Percentiles rank a stretch among this genome's conserved stretches.
phyloP scores from a whole-genome alignment of 768 basidiomycete genomes.

The Daedaleopsis sinensis region DNA sequence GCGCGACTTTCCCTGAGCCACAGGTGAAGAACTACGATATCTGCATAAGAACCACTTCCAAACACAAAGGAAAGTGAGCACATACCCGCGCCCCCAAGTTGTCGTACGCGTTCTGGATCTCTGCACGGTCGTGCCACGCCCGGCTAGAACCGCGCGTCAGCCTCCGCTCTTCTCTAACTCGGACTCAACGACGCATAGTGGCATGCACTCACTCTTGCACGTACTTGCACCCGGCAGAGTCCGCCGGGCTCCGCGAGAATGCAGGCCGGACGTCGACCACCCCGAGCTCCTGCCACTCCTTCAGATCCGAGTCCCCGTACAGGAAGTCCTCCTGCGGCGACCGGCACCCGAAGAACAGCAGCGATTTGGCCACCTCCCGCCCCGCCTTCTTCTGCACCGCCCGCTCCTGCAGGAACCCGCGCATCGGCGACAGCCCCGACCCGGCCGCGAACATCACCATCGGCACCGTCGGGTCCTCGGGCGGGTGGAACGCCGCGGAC shows the following conservation, averaged over 20 bases:
- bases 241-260: conserved; percentile 32
- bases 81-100: conserved; percentile 38
- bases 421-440: conserved; percentile 51
- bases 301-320: conserved; percentile 45
- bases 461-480: conserved; percentile 41
- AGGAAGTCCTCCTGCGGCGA: conserved; percentile 45
- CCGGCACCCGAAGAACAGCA: conserved; percentile 53
- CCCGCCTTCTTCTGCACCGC: conserved; percentile 47
- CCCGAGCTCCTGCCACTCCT: conserved; percentile 44
- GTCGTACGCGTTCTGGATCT: conserved; percentile 35
- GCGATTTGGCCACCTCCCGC: conserved; percentile 41
- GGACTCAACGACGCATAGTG: neutral
- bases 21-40: conserved; percentile 45
- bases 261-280: conserved; percentile 49
- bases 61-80: neutral
- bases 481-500: conserved; percentile 45
- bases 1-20: conserved; percentile 42
- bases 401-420: conserved; percentile 55
- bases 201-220: conserved; percentile 32
- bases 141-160: conserved; percentile 33
- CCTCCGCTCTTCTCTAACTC: too few species aligned
- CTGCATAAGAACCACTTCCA: neutral
- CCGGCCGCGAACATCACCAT: conserved; percentile 51
- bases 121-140: conserved; percentile 45
- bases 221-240: conserved; percentile 32